phyloP scores from a whole-genome alignment of 139 green algal genomes.

The Choricystis sp. region DNA sequence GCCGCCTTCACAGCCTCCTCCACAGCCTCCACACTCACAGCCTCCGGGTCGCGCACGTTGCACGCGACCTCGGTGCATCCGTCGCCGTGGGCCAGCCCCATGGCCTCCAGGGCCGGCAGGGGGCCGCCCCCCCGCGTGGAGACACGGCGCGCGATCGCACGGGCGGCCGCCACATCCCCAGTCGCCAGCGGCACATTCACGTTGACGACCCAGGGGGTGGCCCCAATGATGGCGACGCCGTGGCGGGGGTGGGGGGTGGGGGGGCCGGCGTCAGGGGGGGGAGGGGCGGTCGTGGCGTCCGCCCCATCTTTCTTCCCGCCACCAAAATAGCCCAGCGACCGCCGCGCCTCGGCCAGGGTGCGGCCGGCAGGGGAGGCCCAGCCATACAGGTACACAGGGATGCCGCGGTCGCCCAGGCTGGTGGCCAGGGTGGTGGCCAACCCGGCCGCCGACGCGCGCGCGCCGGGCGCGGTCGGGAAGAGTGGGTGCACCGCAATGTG shows the following conservation, averaged over 20 bases:
- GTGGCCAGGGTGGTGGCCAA: constrained; percentile 2
- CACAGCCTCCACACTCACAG: constrained; percentile 5
- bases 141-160: constrained; percentile 30
- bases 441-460: constrained; percentile 1
- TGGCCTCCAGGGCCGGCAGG: constrained; percentile 43
- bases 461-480: constrained; percentile 1
- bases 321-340: constrained; percentile 13
- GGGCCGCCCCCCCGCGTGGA: constrained; percentile 50
- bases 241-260: constrained; percentile 11
- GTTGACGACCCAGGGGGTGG: constrained; percentile 57
- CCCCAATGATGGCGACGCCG: constrained; percentile 42
- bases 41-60: constrained; percentile 44
- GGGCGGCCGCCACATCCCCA: constrained; percentile 17
- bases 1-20: constrained; percentile 1
- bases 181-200: constrained; percentile 51
- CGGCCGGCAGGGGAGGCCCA: constrained; percentile 11
- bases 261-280: constrained; percentile 2
- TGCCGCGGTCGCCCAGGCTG: background rate
- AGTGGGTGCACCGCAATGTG: constrained; percentile 44
- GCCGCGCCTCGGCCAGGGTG: constrained; percentile 28
- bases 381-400: constrained; percentile 45
- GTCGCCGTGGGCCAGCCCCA: constrained; percentile 42
- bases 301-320: constrained; percentile 1
- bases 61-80: constrained; percentile 54
- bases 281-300: background rate